Evolutionary conservation across 352 stramenopile genomes (phyloP), one percentile per base, ranked within the genome.

Genomic region (Phytophthora sp.): DNA sequence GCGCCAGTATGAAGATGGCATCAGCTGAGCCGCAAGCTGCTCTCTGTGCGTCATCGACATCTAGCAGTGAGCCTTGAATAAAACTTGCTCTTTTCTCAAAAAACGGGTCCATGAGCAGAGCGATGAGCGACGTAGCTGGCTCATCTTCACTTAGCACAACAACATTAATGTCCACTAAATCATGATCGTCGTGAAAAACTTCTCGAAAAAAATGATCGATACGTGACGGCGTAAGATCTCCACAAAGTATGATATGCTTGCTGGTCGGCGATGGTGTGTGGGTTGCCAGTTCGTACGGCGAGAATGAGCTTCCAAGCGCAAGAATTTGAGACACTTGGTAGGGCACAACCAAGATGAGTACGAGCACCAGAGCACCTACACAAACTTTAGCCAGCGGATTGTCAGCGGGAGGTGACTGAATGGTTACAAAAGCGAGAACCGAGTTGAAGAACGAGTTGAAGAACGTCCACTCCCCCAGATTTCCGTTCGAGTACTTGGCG

Each of bases 391-490:
- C 78, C 13, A 94, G 68, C 11, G 74, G 71, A 30, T 92, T 94
- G 34, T 94, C 82, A 1, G 86, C 84, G 1, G 86, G 85, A n/a
- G 86, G 84, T 13, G 84, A 91, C 58, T 91, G 78, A 61, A 94
- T 94, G 5, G 86, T 92, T 37, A 94, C 86, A 18, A 94, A 94
- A 26, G 91, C 77, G 20, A 94, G 77, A 28, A 94, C 77, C 12
- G 86, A 94, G 56, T 94, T 93, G 66, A 94, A 94, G 55, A 90
- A 92, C 17, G 84, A 71, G 58, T 92, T 93, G 72, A 93, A 94
- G 46, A 93, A 94, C 1, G 86, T 94, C 84, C 84, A 93, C 34
- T 94, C 84, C 7, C 82, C 84, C 3, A 74, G 61, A 24, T 87
- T 54, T 9, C 78, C 87, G 12, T 70, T 66, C 54, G 45, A 51